These are phyloP conservation scores for Brassica carinata DNA, from an alignment of 345 rosid species.

Conservation along the genomic window DNA sequence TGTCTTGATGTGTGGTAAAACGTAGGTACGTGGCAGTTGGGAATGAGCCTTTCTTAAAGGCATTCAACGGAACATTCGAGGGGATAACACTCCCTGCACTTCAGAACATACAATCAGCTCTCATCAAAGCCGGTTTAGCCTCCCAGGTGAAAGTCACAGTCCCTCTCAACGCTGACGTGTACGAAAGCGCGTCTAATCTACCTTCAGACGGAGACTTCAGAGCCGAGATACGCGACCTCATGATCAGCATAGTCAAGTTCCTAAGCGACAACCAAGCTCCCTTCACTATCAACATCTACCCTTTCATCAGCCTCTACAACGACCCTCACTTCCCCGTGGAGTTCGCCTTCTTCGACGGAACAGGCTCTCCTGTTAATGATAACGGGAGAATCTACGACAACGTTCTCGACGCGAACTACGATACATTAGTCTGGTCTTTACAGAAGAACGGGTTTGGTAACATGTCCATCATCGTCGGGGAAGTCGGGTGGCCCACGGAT, in stretches of 20 bases:
- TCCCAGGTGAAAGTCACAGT: constrained; percentile 59
- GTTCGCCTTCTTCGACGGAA: constrained; percentile 64
- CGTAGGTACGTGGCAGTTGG: constrained; percentile 68
- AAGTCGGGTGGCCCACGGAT: constrained; percentile 79
- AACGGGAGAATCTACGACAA: constrained; percentile 55
- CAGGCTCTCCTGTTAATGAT: constrained; percentile 50
- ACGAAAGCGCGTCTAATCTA: constrained; percentile 42
- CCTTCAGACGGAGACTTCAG: constrained; percentile 68
- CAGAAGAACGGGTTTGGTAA: constrained; percentile 63
- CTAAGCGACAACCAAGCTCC: constrained; percentile 58
- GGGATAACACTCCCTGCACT: constrained; percentile 62
- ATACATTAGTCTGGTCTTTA: constrained; percentile 62
- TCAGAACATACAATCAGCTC: constrained; percentile 64
- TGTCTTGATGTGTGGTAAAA: neutral
- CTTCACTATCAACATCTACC: constrained; percentile 63
- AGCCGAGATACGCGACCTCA: constrained; percentile 51
- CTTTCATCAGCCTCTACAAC: constrained; percentile 65
- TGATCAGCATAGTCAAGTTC: constrained; percentile 59
- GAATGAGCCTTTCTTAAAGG: constrained; percentile 64
- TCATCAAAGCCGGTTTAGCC: constrained; percentile 63
- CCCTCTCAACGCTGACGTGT: constrained; percentile 73
- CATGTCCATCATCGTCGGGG: constrained; percentile 59
- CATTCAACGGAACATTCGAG: constrained; percentile 55
- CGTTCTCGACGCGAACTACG: constrained; percentile 68
- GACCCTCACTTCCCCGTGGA: constrained; percentile 65